phyloP scores from a whole-genome alignment of 768 basidiomycete species.

The Agrocybe praecox region DNA sequence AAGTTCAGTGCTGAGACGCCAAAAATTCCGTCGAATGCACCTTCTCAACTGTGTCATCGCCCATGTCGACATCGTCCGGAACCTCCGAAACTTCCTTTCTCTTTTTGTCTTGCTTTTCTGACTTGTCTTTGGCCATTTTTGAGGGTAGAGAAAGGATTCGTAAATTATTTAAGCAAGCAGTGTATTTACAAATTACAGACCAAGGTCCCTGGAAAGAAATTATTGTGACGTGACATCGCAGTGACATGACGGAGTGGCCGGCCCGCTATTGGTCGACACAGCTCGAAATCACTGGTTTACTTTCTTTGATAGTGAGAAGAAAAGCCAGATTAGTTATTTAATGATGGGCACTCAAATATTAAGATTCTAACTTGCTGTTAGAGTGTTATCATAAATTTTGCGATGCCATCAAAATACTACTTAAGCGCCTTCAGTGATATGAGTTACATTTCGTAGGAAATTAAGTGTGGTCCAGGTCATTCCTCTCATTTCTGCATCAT shows the following conservation, averaged over 20 bases:
- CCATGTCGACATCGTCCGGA: slow-evolving; percentile 56
- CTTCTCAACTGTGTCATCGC: slow-evolving; percentile 36
- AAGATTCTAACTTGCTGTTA: too few species aligned
- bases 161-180: not conserved
- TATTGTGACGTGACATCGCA: slow-evolving; percentile 20
- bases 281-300: too few species aligned
- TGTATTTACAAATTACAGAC: not conserved
- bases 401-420: not conserved
- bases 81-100: slow-evolving; percentile 46
- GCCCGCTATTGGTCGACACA: not conserved
- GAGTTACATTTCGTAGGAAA: slow-evolving; percentile 50
- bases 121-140: slow-evolving; percentile 72
- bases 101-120: slow-evolving; percentile 76
- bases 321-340: too few species aligned
- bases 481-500: slow-evolving; percentile 77
- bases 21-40: slow-evolving; percentile 11
- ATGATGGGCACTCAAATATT: too few species aligned
- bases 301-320: too few species aligned
- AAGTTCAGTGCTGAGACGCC: not conserved
- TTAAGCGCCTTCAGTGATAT: slow-evolving; percentile 42
- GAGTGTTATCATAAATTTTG: too few species aligned
- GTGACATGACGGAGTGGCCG: not conserved
- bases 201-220: slow-evolving; percentile 6
- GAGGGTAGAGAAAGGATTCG: not conserved
- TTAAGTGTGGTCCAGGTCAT: slow-evolving; percentile 71